A percentile compares a stretch with the other conserved stretches of the same genome.
phyloP scores from a whole-genome alignment of 768 basidiomycete genomes.

The Rhodotorula toruloides region DNA sequence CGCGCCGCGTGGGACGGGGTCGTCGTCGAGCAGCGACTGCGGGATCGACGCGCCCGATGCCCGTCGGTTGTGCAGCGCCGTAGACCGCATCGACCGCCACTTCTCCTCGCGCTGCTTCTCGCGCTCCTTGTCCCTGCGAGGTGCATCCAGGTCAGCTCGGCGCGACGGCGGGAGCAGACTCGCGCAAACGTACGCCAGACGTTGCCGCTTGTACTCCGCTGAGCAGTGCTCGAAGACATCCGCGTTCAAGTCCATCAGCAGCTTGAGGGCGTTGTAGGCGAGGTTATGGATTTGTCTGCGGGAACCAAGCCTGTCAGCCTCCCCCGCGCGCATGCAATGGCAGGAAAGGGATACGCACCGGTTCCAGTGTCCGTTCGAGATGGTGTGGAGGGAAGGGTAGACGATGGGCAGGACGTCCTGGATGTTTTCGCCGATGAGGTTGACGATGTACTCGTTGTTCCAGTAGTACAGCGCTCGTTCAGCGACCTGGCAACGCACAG shows the following conservation, averaged over 20 bases:
- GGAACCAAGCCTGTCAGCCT: not conserved
- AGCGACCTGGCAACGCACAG: constrained; percentile 56
- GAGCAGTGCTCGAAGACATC: constrained; percentile 90
- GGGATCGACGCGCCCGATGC: not conserved
- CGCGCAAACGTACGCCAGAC: constrained; percentile 64
- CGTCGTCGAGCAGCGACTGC: constrained; percentile 15
- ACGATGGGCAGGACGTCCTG: constrained; percentile 84
- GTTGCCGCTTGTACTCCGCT: constrained; percentile 84
- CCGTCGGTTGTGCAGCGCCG: constrained; percentile 35
- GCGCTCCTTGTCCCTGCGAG: constrained; percentile 73
- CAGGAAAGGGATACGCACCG: constrained; percentile 53
- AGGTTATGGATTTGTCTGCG: constrained; percentile 83
- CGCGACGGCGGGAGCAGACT: not conserved
- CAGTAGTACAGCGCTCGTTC: constrained; percentile 95
- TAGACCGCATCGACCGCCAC: constrained; percentile 71
- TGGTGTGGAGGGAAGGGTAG: constrained; percentile 90
- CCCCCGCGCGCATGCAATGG: not conserved
- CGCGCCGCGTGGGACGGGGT: constrained; percentile 33
- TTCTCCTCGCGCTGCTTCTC: constrained; percentile 77
- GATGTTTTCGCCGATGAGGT: constrained; percentile 96
- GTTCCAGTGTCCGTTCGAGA: constrained; percentile 98
- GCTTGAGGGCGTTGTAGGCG: constrained; percentile 96
- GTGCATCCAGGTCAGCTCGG: not conserved
- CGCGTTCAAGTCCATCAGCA: constrained; percentile 97
- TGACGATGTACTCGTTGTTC: constrained; percentile 99